Evolutionary conservation across 805 yeast genomes (phyloP).

Genomic region (Candida dajiaensis): DNA sequence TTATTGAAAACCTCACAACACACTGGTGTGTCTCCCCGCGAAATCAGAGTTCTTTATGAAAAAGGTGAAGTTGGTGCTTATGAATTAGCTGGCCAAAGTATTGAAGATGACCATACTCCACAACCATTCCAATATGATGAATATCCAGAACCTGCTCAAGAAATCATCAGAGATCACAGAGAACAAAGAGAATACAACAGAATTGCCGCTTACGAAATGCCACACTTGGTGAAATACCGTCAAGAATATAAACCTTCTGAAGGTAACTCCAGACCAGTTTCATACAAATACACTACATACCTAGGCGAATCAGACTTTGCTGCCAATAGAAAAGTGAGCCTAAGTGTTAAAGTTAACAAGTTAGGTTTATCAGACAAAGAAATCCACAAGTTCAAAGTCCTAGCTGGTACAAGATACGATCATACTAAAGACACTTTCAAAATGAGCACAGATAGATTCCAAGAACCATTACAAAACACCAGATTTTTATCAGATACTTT

Average conservation of each 20-base stretch:
- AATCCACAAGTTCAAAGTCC: conserved; percentile 68
- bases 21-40: conserved; percentile 32
- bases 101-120: conserved; percentile 32
- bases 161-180: conserved; percentile 64
- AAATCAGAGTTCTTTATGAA: conserved; percentile 32
- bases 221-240: conserved; percentile 71
- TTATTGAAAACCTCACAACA: conserved; percentile 41
- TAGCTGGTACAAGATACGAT: conserved; percentile 77
- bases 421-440: conserved; percentile 50
- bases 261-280: conserved; percentile 40
- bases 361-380: conserved; percentile 47
- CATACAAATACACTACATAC: conserved; percentile 67
- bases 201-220: conserved; percentile 88
- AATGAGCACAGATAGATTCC: conserved; percentile 58
- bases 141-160: conserved; percentile 65
- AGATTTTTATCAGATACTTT: conserved; percentile 62
- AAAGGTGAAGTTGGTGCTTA: conserved; percentile 39
- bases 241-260: conserved; percentile 54
- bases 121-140: conserved; percentile 55
- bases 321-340: conserved; percentile 62
- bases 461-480: conserved; percentile 84
- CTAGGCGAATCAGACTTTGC: conserved; percentile 56
- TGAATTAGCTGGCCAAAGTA: conserved; percentile 27
- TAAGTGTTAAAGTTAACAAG: conserved; percentile 47
- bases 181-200: conserved; percentile 72